Evolutionary conservation across 2,329 filamentous ascomycete species (phyloP), one percentile per base, ranked within the genome.

Genomic region (Metarhizium brunneum): DNA sequence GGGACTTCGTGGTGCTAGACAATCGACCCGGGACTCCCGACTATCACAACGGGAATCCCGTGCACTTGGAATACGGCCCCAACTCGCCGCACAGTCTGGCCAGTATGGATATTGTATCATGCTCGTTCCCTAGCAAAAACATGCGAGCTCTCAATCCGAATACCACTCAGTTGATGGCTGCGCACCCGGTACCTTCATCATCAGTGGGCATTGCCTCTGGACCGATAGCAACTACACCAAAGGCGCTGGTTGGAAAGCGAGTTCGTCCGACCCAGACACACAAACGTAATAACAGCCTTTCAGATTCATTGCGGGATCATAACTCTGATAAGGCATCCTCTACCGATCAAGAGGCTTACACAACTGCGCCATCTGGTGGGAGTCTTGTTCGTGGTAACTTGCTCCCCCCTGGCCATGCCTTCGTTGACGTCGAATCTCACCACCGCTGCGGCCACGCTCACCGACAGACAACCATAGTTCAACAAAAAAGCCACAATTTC

Each of bases 301-400:
- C 88, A 0, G 90, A 96, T 71, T 92, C 92, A 1, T 70, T 92
- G 53, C 78, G 90, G 62, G 88, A 94, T 70, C 85, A 73, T 71
- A 82, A 69, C 25, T 69, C 70, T 6, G 79, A 82, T 49, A 79
- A 75, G 57, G 66, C 76, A 4, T 66, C 77, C 2, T 75, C 76
- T 59, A 81, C 79, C 59, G 80, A 80, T 25, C 73, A 77, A 3
- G 82, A 85, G 56, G 71, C 85, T 16, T 70, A 84, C 14, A 77
- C 86, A 59, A 78, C 84, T 10, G 75, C 85, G 25, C 83, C 87
- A 13, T 86, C 90, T 64, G 85, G 87, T 4, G 90, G 92, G 10
- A 92, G 88, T 60, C 81, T 99, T 42, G 92, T 97, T 20, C 83
- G 92, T 52, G 94, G 94, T 14, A 89, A 91, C 57, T 68, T 96